Evolutionary conservation across 768 basidiomycete genomes (phyloP).

Genomic region (Zangia roseola): DNA sequence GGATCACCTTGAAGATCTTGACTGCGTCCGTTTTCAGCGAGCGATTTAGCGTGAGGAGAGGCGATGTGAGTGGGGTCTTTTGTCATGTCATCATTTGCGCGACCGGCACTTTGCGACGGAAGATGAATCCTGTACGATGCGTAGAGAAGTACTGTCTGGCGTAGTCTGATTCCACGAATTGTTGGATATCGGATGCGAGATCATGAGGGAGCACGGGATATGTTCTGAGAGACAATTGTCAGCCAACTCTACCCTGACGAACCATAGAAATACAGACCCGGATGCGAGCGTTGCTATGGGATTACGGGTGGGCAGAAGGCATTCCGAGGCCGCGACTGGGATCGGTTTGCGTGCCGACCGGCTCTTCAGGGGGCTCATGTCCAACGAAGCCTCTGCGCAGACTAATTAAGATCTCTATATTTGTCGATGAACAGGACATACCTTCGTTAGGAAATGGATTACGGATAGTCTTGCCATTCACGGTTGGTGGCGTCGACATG

Average conservation of each 20-base stretch:
- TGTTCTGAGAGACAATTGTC: conserved; percentile 43
- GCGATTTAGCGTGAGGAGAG: conserved; percentile 70
- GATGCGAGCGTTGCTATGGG: conserved; percentile 54
- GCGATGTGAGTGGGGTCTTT: conserved; percentile 68
- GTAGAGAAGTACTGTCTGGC: conserved; percentile 88
- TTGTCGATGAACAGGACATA: conserved; percentile 30
- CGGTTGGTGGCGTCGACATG: conserved; percentile 39
- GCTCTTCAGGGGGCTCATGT: conserved; percentile 76
- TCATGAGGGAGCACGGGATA: conserved; percentile 79
- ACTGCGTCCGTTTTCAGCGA: conserved; percentile 73
- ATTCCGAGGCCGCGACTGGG: conserved; percentile 44
- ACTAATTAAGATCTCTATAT: not conserved
- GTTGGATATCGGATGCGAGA: conserved; percentile 81
- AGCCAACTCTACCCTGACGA: not conserved
- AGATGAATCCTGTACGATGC: conserved; percentile 86
- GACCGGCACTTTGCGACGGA: conserved; percentile 77
- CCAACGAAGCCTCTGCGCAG: conserved; percentile 56
- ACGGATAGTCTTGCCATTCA: conserved; percentile 67
- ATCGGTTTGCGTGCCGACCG: conserved; percentile 63
- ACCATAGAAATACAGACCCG: conserved; percentile 47
- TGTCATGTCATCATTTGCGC: conserved; percentile 92
- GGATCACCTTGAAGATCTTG: conserved; percentile 84
- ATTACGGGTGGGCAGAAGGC: conserved; percentile 18
- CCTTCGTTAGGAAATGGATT: conserved; percentile 69
- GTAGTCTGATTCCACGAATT: conserved; percentile 84